Conservation (phyloP, 306 rosid genomes). For the Inga laurina region DNA sequence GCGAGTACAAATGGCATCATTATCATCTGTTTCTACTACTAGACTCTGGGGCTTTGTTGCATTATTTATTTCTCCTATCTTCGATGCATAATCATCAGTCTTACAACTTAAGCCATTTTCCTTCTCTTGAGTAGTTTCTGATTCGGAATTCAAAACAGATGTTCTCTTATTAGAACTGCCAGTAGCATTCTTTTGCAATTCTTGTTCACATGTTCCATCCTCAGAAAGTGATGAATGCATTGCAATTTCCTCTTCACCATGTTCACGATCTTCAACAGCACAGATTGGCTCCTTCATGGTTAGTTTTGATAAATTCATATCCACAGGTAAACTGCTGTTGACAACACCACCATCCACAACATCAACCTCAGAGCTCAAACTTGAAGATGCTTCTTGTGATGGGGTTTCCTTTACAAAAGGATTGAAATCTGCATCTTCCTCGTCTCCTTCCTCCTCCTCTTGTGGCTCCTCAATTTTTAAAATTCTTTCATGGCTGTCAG, state of each 20-base stretch:
- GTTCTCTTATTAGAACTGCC: slow-evolving; percentile 28
- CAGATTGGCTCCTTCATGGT: slow-evolving; percentile 31
- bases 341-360: slow-evolving; percentile 64
- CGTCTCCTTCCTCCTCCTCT: slow-evolving; percentile 68
- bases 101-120: slow-evolving; percentile 35
- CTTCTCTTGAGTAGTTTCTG: slow-evolving; percentile 48
- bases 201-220: slow-evolving; percentile 37
- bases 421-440: slow-evolving; percentile 79
- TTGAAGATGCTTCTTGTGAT: slow-evolving; percentile 82
- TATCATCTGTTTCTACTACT: slow-evolving; percentile 52
- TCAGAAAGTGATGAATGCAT: slow-evolving; percentile 42
- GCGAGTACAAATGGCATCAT: slow-evolving; percentile 88
- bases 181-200: slow-evolving; percentile 31
- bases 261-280: slow-evolving; percentile 45
- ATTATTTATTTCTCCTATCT: slow-evolving; percentile 44
- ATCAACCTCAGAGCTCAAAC: slow-evolving; percentile 85
- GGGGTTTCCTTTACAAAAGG: slow-evolving; percentile 71
- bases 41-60: slow-evolving; percentile 35
- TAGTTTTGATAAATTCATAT: slow-evolving; percentile 34
- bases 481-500: slow-evolving; percentile 38
- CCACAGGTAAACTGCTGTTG: slow-evolving; percentile 38
- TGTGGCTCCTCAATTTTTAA: slow-evolving; percentile 44
- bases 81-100: slow-evolving; percentile 33
- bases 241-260: slow-evolving; percentile 63
- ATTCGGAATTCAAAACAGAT: slow-evolving; percentile 38